These are phyloP conservation scores for Clitopilus passeckerianus DNA, from an alignment of 768 basidiomycete species.

Conservation along the genomic window DNA sequence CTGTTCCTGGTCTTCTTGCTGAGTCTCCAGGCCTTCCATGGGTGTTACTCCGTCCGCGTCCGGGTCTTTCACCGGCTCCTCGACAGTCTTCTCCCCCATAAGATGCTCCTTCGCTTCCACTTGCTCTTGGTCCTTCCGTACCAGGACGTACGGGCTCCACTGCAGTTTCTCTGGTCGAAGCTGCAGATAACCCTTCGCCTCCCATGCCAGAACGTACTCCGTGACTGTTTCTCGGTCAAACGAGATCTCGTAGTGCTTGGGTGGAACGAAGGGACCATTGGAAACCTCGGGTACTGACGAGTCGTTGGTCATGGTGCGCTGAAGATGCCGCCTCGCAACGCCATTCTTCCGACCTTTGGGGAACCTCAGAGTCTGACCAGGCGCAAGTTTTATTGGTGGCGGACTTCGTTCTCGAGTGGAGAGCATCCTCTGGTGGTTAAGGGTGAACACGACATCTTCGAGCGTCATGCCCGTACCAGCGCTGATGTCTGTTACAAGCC, in stretches of 20 bases:
- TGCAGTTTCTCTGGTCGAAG: slow-evolving; percentile 82
- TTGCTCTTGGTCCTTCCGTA: slow-evolving; percentile 10
- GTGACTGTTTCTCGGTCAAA: slow-evolving; percentile 70
- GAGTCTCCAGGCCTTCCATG: neutral
- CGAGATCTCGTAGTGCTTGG: slow-evolving; percentile 66
- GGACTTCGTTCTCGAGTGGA: slow-evolving; percentile 43
- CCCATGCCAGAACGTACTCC: slow-evolving; percentile 64
- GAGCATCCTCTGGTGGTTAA: slow-evolving; percentile 76
- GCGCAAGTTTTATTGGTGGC: slow-evolving; percentile 55
- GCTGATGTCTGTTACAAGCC: slow-evolving; percentile 63
- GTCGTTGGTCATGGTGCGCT: slow-evolving; percentile 51
- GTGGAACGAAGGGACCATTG: slow-evolving; percentile 56
- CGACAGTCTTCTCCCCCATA: slow-evolving; percentile 8
- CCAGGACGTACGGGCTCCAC: slow-evolving; percentile 85
- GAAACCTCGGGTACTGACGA: slow-evolving; percentile 19
- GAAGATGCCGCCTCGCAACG: slow-evolving; percentile 57
- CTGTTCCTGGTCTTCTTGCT: neutral
- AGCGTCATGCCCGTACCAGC: slow-evolving; percentile 83
- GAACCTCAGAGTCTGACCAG: slow-evolving; percentile 75
- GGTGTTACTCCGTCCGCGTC: slow-evolving; percentile 5
- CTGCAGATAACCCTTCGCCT: slow-evolving; percentile 71
- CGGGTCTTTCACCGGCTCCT: slow-evolving; percentile 1
- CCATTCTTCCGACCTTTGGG: slow-evolving; percentile 65
- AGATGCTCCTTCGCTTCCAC: slow-evolving; percentile 12
- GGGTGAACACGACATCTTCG: slow-evolving; percentile 79